These are phyloP conservation scores for Oidiodendron maius DNA, from an alignment of 495 filamentous ascomycete genomes.

Conservation along the genomic window DNA sequence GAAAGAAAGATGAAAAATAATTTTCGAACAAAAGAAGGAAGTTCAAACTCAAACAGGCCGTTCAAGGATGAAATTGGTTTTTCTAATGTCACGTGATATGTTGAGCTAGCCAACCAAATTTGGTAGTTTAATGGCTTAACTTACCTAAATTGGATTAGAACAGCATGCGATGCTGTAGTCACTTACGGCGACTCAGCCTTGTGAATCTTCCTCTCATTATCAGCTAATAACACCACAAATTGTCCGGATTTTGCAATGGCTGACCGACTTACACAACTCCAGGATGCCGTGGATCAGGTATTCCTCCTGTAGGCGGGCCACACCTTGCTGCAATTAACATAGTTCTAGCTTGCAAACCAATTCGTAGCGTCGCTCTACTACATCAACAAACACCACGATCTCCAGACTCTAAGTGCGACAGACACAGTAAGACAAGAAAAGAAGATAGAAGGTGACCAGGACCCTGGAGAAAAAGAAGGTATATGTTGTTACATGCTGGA, in stretches of 20 bases:
- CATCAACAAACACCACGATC: constrained; percentile 74
- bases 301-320: not conserved
- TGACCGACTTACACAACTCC: constrained; percentile 87
- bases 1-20: too few relatives aligned
- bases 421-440: constrained; percentile 54
- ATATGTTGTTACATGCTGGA: constrained; percentile 1
- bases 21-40: too few relatives aligned
- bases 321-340: not conserved
- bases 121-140: too few relatives aligned
- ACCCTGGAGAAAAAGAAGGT: constrained; percentile 28
- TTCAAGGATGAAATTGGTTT: too few relatives aligned
- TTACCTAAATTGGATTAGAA: too few relatives aligned
- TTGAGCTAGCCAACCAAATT: too few relatives aligned
- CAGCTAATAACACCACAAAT: too few relatives aligned
- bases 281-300: constrained; percentile 91
- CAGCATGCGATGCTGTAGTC: too few relatives aligned
- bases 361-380: constrained; percentile 85
- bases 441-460: constrained; percentile 27
- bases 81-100: too few relatives aligned
- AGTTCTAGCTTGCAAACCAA: constrained; percentile 70
- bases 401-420: constrained; percentile 55
- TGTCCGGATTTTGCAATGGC: constrained; percentile 61
- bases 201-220: too few relatives aligned
- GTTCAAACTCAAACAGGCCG: too few relatives aligned
- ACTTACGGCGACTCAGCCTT: too few relatives aligned